phyloP scores from a whole-genome alignment of 2,329 filamentous ascomycete species.

The Dothistroma septosporum region DNA sequence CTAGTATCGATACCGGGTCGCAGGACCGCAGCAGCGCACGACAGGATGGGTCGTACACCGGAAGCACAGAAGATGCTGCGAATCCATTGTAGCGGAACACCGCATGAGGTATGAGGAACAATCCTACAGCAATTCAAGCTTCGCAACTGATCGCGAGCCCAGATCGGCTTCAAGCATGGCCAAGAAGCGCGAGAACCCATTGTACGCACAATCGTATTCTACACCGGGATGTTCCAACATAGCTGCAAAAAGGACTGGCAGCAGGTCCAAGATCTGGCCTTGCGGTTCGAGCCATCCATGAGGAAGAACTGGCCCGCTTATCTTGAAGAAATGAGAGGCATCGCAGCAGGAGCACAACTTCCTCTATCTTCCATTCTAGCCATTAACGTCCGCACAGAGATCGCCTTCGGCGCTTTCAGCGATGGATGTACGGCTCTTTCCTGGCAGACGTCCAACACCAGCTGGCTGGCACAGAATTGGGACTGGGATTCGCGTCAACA shows the following conservation, averaged over 20 bases:
- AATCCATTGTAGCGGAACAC: slow-evolving; percentile 8
- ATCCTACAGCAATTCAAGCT: too few relatives aligned
- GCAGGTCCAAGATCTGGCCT: slow-evolving; percentile 44
- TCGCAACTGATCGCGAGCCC: not conserved
- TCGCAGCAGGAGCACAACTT: slow-evolving; percentile 49
- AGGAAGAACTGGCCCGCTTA: slow-evolving; percentile 41
- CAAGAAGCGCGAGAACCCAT: slow-evolving; percentile 39
- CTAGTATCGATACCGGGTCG: not conserved
- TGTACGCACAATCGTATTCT: slow-evolving; percentile 44
- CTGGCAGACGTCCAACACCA: slow-evolving; percentile 37
- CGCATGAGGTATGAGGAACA: not conserved
- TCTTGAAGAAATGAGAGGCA: slow-evolving; percentile 43
- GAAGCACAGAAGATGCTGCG: slow-evolving; percentile 3
- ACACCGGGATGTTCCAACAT: slow-evolving; percentile 45
- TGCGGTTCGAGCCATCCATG: slow-evolving; percentile 46
- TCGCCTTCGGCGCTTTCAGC: slow-evolving; percentile 51
- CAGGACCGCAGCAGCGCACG: not conserved
- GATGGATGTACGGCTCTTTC: slow-evolving; percentile 56
- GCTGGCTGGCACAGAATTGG: slow-evolving; percentile 39
- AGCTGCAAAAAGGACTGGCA: slow-evolving; percentile 48
- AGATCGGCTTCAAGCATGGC: slow-evolving; percentile 52
- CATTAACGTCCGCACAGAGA: slow-evolving; percentile 56
- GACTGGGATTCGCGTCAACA: slow-evolving; percentile 54
- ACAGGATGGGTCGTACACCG: not conserved
- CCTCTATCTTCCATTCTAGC: slow-evolving; percentile 53